Percentiles rank a stretch among this genome's conserved stretches.
Evolutionary conservation across 1,139 yeast genomes (phyloP).

Genomic region (Pichia sp.): DNA sequence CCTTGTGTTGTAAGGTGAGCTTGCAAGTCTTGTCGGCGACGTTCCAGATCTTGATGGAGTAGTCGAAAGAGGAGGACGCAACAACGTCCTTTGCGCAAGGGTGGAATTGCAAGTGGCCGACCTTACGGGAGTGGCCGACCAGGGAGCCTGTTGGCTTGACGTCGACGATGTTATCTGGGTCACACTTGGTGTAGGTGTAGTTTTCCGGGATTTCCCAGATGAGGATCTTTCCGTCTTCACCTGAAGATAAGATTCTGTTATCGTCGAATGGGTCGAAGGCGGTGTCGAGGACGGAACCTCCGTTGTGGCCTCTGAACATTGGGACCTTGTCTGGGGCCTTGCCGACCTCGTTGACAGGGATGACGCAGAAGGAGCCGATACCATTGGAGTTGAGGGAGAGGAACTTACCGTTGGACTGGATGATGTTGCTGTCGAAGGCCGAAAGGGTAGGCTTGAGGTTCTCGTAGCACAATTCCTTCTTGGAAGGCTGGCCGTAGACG

Average conservation of each 20-base stretch:
- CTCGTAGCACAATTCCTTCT: slow-evolving; percentile 86
- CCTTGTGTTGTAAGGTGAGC: slow-evolving; percentile 79
- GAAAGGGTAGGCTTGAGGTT: slow-evolving; percentile 82
- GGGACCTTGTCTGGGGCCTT: slow-evolving; percentile 94
- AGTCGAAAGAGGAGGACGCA: slow-evolving; percentile 89
- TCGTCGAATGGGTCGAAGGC: slow-evolving; percentile 91
- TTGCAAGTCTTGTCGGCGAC: slow-evolving; percentile 69
- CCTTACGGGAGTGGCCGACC: slow-evolving; percentile 88
- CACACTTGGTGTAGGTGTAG: slow-evolving; percentile 65
- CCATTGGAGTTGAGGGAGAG: slow-evolving; percentile 88
- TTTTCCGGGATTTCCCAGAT: slow-evolving; percentile 86
- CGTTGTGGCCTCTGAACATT: slow-evolving; percentile 92
- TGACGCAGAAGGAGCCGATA: slow-evolving; percentile 95
- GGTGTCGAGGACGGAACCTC: slow-evolving; percentile 93
- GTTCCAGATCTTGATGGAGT: slow-evolving; percentile 90
- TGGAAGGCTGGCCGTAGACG: slow-evolving; percentile 89
- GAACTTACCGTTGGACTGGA: slow-evolving; percentile 82
- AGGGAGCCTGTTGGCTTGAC: slow-evolving; percentile 64
- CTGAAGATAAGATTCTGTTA: slow-evolving; percentile 72
- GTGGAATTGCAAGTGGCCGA: slow-evolving; percentile 89
- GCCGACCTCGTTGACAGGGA: slow-evolving; percentile 86
- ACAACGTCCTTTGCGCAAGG: slow-evolving; percentile 85
- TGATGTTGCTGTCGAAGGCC: slow-evolving; percentile 94
- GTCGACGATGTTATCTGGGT: slow-evolving; percentile 65
- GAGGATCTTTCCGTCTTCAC: slow-evolving; percentile 89